Conservation (phyloP, 306 rosid species). For the Prunus fruticosa region DNA sequence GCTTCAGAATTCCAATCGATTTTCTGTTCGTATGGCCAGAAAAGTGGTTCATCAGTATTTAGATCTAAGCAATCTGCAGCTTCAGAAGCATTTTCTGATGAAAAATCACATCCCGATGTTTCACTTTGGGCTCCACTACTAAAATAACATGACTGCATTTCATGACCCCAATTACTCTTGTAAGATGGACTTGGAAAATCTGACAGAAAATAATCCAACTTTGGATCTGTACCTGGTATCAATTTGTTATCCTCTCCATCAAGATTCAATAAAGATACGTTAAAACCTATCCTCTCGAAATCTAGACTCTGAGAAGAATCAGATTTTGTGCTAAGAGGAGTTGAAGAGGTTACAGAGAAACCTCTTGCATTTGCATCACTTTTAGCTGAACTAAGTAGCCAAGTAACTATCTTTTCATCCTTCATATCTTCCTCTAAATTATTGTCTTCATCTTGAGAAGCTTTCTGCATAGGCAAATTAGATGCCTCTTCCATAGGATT, state of each 20-base stretch:
- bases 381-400: neutral
- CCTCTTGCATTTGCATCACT: neutral
- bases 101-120: neutral
- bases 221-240: slow-evolving; percentile 19
- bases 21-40: slow-evolving; percentile 49
- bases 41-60: slow-evolving; percentile 39
- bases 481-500: neutral
- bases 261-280: slow-evolving; percentile 37
- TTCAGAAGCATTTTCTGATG: neutral
- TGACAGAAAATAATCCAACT: neutral
- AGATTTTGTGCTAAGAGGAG: slow-evolving; percentile 2
- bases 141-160: neutral
- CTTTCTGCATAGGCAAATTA: neutral
- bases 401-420: neutral
- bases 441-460: neutral
- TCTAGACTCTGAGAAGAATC: slow-evolving; percentile 14
- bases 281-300: slow-evolving; percentile 12
- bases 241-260: slow-evolving; percentile 28
- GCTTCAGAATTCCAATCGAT: slow-evolving; percentile 32
- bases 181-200: slow-evolving; percentile 25
- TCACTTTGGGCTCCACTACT: neutral
- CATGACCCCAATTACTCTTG: neutral
- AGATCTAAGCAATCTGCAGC: slow-evolving; percentile 16
- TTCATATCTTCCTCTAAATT: neutral
- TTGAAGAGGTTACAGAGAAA: neutral